Evolutionary conservation across 2,329 filamentous ascomycete species (phyloP), one percentile per base, ranked within the genome.

Genomic region (Colletotrichum graminicola): DNA sequence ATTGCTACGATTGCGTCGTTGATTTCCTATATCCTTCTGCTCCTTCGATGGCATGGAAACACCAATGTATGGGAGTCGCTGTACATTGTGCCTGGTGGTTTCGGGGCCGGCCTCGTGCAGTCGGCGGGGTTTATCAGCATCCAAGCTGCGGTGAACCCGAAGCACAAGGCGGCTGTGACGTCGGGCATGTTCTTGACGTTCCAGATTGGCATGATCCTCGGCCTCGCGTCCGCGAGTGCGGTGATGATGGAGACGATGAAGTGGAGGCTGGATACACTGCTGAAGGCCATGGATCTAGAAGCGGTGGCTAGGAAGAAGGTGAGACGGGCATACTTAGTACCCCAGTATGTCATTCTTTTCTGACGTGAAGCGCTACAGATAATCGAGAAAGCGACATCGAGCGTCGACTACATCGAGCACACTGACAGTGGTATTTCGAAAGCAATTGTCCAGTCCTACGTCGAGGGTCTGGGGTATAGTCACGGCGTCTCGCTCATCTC

Each of bases 1-100:
- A 61, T 88, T 0, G 85, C 88, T 0, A 84, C 87, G 0, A 62
- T 87, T 0, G 79, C 85, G 1, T 86, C 88, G 0, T 84, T 85
- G 0, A 65, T 85, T 0, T 82, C 85, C 7, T 91, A 91, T 71
- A 57, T 81, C 0, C 78, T 90, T 0, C 83, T 92, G 4, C 78
- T 88, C 11, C 75, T 89, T 1, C 81, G 85, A 29, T 93, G 91
- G 91, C 83, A 87, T 14, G 90, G 89, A 0, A 73, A 88, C 41
- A 91, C 89, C 0, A 84, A 84, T 10, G 83, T 84, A 74, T 80
- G 80, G 71, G 88, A 90, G 73, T 88, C 88, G 0, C 76, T 92
- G 0, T 89, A 90, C 69, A 90, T 92, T 32, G 79, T 90, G 6
- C 89, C 89, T 80, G 79, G 80, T 59, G 83, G 83, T 5, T 77